A percentile compares a stretch with the other conserved stretches of the same genome.
phyloP scores from a whole-genome alignment of 1,284 basidiomycete genomes.

The Baeospora myosura region DNA sequence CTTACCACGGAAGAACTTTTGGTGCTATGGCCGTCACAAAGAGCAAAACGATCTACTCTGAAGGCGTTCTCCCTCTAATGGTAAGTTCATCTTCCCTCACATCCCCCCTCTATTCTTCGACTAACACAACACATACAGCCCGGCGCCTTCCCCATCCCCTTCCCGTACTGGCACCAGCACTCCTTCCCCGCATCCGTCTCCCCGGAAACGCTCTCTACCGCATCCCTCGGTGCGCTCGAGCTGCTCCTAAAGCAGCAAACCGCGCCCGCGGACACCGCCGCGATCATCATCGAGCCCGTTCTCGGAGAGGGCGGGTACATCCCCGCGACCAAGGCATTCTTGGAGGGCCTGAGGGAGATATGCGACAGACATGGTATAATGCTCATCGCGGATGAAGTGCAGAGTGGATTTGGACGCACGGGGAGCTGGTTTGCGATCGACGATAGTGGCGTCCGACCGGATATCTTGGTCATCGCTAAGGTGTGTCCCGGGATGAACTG shows the following conservation, averaged over 20 bases:
- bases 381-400: conserved; percentile 83
- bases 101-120: conserved; percentile 4
- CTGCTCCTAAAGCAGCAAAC: conserved; percentile 71
- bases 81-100: conserved; percentile 31
- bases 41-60: conserved; percentile 87
- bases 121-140: conserved; percentile 45
- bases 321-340: conserved; percentile 75
- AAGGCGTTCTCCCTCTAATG: conserved; percentile 77
- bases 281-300: conserved; percentile 88
- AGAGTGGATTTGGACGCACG: conserved; percentile 85
- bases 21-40: conserved; percentile 85
- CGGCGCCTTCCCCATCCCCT: conserved; percentile 77
- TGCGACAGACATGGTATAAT: conserved; percentile 86
- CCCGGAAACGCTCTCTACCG: conserved; percentile 56
- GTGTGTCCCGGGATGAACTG: conserved; percentile 30
- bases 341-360: conserved; percentile 73
- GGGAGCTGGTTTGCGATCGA: conserved; percentile 83
- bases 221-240: conserved; percentile 78
- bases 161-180: conserved; percentile 91
- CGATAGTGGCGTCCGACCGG: conserved; percentile 76
- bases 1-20: conserved; percentile 82
- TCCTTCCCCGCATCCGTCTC: conserved; percentile 58
- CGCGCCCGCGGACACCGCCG: conserved; percentile 81
- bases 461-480: conserved; percentile 89
- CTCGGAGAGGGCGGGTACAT: conserved; percentile 95